Percentiles rank a stretch among this genome's conserved stretches.
Evolutionary conservation across 371 early-diverging fungal species (phyloP).

Genomic region (Zopfochytrium polystomum): DNA sequence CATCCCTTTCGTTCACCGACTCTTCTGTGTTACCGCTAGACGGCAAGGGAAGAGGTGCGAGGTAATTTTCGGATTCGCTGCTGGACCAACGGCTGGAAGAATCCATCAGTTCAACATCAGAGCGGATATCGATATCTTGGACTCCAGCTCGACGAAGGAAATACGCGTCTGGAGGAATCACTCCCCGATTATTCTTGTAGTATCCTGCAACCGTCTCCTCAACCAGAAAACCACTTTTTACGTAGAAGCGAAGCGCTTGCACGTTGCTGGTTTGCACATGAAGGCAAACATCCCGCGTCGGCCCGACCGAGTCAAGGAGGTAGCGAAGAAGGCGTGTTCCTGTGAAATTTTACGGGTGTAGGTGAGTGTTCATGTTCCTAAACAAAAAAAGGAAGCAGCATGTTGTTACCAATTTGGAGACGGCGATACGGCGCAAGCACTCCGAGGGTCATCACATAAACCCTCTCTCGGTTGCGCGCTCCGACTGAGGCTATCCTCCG

Average conservation of each 20-base stretch:
- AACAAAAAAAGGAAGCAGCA: neutral
- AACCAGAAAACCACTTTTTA: conserved; percentile 74
- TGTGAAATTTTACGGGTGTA: conserved; percentile 18
- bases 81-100: too few species aligned
- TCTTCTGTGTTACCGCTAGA: too few species aligned
- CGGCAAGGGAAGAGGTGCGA: too few species aligned
- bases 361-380: neutral
- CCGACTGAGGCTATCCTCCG: neutral
- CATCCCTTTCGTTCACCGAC: too few species aligned
- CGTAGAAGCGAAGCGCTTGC: conserved; percentile 84
- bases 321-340: conserved; percentile 61
- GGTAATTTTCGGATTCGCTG: too few species aligned
- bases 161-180: conserved; percentile 80
- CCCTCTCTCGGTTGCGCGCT: conserved; percentile 16
- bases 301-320: conserved; percentile 49
- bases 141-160: too few species aligned
- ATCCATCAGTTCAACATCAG: too few species aligned
- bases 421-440: conserved; percentile 83
- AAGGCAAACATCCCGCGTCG: conserved; percentile 63
- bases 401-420: conserved; percentile 68
- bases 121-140: too few species aligned
- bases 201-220: conserved; percentile 70
- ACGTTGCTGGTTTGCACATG: conserved; percentile 90
- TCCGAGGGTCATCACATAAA: conserved; percentile 95
- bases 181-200: conserved; percentile 65